Base-by-base conservation (phyloP, 176 grass and related monocot genomes). In the Carex kokanica region DNA sequence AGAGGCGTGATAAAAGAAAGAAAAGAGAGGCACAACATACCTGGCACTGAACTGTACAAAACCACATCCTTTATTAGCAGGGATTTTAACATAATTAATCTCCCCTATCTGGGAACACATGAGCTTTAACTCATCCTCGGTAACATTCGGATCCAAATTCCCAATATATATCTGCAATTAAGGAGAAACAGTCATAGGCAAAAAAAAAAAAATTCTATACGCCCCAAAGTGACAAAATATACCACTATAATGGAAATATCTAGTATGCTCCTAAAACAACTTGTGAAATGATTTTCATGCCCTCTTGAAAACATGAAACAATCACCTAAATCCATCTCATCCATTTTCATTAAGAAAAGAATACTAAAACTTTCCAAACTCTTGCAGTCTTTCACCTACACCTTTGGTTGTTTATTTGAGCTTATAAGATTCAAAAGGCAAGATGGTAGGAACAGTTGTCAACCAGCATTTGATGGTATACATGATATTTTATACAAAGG, bases 111-210 rank as follows among this genome's bases (percentile, higher is more conserved):
- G 93, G 4, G 88, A 18, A 16, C 89, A 99, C 40, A 93, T 90
- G 78, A 95, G 91, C 86, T 83, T 95, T 78, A 99, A 81, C 81
- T 99, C 96, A 61, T 95, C 96, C 89, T 99, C 93, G 14, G 88
- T 90, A 83, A 95, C 86, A 86, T 93, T 99, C 8, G 89, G 91
- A 53, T 99, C 96, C 93, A 99, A 89, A 68, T 95, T 91, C 53
- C 96, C 96, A 81, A 95, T 88, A 93, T 95, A 95, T 88, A 99
- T 99, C 96, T 99, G 88, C 73, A 95, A 81, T 47, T 69, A 74
- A 89, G 72, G 9, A 64, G 80, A 88, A 94, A 89, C 81, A 27
- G 47, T 82, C 1, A 68, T 8, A 53, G 27, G 17, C 20, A 16
- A 66, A 38, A 6, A 34, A 32, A n/a, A 38, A 38, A 38, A 38